Evolutionary conservation across 768 basidiomycete genomes (phyloP), one percentile per base, ranked within the genome.

Genomic region (Tulasnella sp.): DNA sequence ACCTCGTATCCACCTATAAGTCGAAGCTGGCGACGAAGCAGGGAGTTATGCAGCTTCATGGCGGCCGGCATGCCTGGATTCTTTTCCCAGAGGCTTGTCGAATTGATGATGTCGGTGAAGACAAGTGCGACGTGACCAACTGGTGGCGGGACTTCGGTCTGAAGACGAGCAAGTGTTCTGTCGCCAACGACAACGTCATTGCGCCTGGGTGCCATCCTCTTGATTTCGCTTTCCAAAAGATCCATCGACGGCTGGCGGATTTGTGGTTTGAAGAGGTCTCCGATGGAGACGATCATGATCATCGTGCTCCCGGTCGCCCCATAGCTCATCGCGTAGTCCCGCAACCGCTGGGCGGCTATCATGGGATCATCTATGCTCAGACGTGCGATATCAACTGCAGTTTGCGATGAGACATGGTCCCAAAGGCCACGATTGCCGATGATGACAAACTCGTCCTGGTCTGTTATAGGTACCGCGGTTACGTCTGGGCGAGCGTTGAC

Each of bases 71-170:
- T 99, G 2, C 93, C 92, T 0, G 86, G 81, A 66, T 97, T 97
- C 43, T 81, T 83, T 66, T 99, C 96, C 94, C 94, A 99, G 0
- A 98, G 74, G 62, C 87, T 85, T 0, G 96, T 98, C 59, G 96
- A 98, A 66, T 97, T 97, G 30, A 87, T 82, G 64, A 99, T 97
- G 73, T 98, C 96, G 17, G 94, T 99, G 73, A 99, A 99, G 30
- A 92, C 94, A 54, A 99, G 78, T 17, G 92, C 89, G 49, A 99
- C 73, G 66, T 88, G 85, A 0, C 94, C 96, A 2, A 72, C 78
- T 0, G 96, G 96, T 0, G 96, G 80, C 1, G 83, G 75, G 50
- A 96, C 85, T 67, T 93, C 93, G 31, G 77, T 77, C 45, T 81
- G 82, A 27, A 96, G 74, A 43, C 87, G 76, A 21, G 77, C 71